Evolutionary conservation across 1,139 yeast genomes (phyloP).

Genomic region (Suhomyces atakaporum): DNA sequence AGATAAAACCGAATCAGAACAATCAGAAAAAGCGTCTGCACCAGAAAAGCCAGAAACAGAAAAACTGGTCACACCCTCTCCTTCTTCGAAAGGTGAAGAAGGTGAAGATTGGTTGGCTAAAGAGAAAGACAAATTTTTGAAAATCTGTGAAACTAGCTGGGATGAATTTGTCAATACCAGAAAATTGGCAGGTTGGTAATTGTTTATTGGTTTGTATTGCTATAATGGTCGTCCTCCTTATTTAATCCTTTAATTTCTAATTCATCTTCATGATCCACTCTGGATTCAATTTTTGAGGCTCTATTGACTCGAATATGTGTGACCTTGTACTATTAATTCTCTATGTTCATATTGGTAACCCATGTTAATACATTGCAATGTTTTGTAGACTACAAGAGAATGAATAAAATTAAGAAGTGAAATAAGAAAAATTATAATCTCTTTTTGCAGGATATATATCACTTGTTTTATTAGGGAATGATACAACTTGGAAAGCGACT

Average conservation of each 20-base stretch:
- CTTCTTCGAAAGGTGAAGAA: constrained; percentile 8
- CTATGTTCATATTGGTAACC: background rate
- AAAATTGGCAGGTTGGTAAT: constrained; percentile 3
- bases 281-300: constrained; percentile 8
- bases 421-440: too few species aligned
- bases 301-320: background rate
- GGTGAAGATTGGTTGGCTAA: constrained; percentile 22
- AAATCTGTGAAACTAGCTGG: constrained; percentile 58
- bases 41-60: constrained; percentile 4
- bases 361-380: constrained; percentile 1
- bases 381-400: too few species aligned
- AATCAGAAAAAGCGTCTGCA: too few species aligned
- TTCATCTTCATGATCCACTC: constrained; percentile 1
- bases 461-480: too few species aligned
- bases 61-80: constrained; percentile 5
- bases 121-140: constrained; percentile 50
- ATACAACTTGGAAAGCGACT: too few species aligned
- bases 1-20: constrained; percentile 2
- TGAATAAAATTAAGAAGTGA: too few species aligned
- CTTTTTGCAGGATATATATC: too few species aligned
- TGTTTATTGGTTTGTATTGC: background rate
- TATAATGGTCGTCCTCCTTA: background rate
- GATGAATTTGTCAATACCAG: constrained; percentile 38
- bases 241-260: constrained; percentile 5
- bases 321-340: constrained; percentile 8